Conservation (phyloP, 2,329 filamentous ascomycete species). For the Dothistroma pini region DNA sequence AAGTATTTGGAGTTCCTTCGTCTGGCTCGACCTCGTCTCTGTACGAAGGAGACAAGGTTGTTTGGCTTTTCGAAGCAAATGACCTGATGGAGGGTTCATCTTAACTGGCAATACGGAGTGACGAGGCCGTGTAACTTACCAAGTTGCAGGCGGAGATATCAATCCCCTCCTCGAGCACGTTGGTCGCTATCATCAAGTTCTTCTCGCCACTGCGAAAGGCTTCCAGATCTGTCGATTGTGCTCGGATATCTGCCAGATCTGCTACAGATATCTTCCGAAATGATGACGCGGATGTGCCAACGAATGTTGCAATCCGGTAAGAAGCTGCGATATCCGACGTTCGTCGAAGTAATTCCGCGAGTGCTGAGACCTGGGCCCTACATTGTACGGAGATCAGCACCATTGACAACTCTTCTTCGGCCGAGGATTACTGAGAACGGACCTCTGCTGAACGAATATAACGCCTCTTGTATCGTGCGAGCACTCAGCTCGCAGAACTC, state of each 20-base stretch:
- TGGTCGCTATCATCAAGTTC: constrained; percentile 57
- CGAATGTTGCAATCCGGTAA: constrained; percentile 48
- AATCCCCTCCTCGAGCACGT: constrained; percentile 59
- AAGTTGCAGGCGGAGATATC: constrained; percentile 61
- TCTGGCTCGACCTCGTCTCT: constrained; percentile 61
- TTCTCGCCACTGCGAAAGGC: constrained; percentile 52
- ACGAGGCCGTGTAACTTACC: constrained; percentile 26
- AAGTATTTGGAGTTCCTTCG: constrained; percentile 51
- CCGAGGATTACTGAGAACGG: neutral
- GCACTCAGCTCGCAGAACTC: constrained; percentile 37
- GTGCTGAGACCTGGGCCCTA: constrained; percentile 39
- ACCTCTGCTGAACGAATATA: constrained; percentile 45
- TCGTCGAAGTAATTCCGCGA: constrained; percentile 30
- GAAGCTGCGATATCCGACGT: constrained; percentile 29
- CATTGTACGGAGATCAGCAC: neutral
- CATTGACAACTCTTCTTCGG: constrained; percentile 14
- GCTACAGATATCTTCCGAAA: constrained; percentile 47
- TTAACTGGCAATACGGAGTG: neutral
- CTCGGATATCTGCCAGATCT: constrained; percentile 46
- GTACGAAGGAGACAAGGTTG: constrained; percentile 62
- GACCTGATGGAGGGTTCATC: constrained; percentile 31
- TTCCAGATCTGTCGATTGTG: constrained; percentile 50
- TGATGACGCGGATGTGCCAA: constrained; percentile 48
- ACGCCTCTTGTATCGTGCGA: constrained; percentile 38
- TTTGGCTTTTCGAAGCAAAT: constrained; percentile 61